Conservation (phyloP, 495 filamentous ascomycete species). For the Hypoxylon fragiforme region DNA sequence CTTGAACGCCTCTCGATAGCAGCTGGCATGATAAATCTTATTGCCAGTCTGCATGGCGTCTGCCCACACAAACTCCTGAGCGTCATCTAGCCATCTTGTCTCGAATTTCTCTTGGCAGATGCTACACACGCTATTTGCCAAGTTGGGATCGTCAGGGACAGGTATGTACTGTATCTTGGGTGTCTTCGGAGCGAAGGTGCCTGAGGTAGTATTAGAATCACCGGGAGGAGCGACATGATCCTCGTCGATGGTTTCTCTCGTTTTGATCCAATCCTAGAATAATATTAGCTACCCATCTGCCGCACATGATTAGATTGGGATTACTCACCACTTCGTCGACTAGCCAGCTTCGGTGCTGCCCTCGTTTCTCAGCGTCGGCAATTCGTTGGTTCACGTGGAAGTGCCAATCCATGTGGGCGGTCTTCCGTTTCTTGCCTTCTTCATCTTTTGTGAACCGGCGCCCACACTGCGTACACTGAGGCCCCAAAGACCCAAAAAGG, state of each 20-base stretch:
- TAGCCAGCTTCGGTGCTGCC: constrained; percentile 89
- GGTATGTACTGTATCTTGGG: constrained; percentile 74
- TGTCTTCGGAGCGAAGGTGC: constrained; percentile 29
- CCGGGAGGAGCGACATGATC: constrained; percentile 47
- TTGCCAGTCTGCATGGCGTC: constrained; percentile 79
- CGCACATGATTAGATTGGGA: background rate
- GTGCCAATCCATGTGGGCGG: constrained; percentile 96
- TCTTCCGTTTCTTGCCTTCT: constrained; percentile 80
- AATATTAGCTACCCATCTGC: constrained; percentile 24
- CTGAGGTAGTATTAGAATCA: constrained; percentile 19
- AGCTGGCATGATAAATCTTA: constrained; percentile 86
- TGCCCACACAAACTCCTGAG: constrained; percentile 96
- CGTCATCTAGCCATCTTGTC: constrained; percentile 84
- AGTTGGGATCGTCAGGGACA: constrained; percentile 74
- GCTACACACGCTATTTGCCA: constrained; percentile 75
- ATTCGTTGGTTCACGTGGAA: constrained; percentile 91
- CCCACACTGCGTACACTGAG: constrained; percentile 88
- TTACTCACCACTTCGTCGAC: constrained; percentile 81
- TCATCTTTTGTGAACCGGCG: constrained; percentile 78
- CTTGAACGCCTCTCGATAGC: constrained; percentile 80
- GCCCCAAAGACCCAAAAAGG: constrained; percentile 77
- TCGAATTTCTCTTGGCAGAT: constrained; percentile 96
- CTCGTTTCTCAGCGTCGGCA: constrained; percentile 76
- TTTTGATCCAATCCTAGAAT: constrained; percentile 83
- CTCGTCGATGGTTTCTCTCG: constrained; percentile 72